Base-by-base conservation (phyloP, 2,329 filamentous ascomycete genomes). In the Metarhizium sp. region DNA sequence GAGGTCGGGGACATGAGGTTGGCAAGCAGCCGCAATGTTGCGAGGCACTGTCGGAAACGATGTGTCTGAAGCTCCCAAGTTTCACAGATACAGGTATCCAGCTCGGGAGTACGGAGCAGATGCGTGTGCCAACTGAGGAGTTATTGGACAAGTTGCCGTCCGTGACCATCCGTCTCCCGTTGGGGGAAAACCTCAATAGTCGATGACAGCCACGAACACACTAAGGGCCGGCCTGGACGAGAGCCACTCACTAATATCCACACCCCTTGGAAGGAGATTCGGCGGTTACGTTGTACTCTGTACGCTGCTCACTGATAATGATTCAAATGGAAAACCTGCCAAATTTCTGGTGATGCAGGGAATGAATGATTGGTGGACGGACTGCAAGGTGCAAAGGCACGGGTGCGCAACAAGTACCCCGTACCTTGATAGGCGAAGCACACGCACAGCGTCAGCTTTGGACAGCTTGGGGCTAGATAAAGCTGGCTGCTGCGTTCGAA, bases 1-100 rank as follows among this genome's bases (percentile, higher is more conserved):
- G 56, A 59, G 56, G 60, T 56, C 55, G 59, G 51, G 60, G 60
- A 62, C 66, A 68, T 68, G 54, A 49, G 53, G n/a, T 4, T 51
- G 50, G 50, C 50, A 61, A 45, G 55, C 30, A 34, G 36, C 36
- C 8, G 50, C 8, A 20, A n/a, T 38, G 49, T 11, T 40, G 38
- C 38, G 11, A 40, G 38, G 38, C 38, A 40, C 11, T 14, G 38
- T 40, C 38, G 14, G 14, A 40, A 11, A 16, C 38, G 3, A 40
- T 13, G 11, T 40, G 38, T 40, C 11, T 11, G 38, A 14, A 40
- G 14, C 38, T 34, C 32, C 32, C 8, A 14, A 40, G 13, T 11
- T 40, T 40, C 38, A 40, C 38, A 16, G 38, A 40, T 16, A 16
- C 8, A 40, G 38, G 38, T 13, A 40, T 40, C 25, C 38, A 40